Percentiles rank a stretch among this genome's conserved stretches.
Evolutionary conservation across 257 asterid species (phyloP).

Genomic region (Knoxia roxburghii): DNA sequence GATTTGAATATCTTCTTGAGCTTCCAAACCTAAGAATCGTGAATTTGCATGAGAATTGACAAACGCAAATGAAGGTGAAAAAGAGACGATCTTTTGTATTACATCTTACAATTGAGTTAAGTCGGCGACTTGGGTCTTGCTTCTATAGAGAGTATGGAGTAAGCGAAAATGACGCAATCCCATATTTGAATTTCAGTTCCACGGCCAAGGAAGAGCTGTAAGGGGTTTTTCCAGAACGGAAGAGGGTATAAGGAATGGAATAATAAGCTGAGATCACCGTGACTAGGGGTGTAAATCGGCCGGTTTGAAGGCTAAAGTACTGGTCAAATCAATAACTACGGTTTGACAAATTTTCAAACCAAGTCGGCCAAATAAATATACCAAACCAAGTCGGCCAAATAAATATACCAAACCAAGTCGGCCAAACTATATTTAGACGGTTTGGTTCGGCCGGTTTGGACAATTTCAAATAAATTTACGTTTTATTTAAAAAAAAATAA

Average conservation of each 20-base stretch:
- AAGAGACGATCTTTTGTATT: background rate
- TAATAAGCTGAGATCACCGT: no score
- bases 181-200: slow-evolving; percentile 13
- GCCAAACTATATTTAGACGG: no score
- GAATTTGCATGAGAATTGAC: background rate
- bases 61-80: slow-evolving; percentile 1
- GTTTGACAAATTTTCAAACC: no score
- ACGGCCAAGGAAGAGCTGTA: background rate
- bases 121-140: slow-evolving; percentile 14
- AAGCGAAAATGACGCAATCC: slow-evolving; percentile 20
- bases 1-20: slow-evolving; percentile 27
- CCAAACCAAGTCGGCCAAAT: no score
- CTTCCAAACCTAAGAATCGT: slow-evolving; percentile 19
- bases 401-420: no score
- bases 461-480: no score
- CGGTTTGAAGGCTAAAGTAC: no score
- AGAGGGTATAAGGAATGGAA: background rate
- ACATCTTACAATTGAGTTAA: slow-evolving; percentile 23
- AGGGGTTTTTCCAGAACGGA: background rate
- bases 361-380: no score
- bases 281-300: no score
- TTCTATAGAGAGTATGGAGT: slow-evolving; percentile 18
- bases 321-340: no score
- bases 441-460: no score
- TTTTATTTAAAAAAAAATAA: no score